These are phyloP conservation scores for Russula brevipes DNA, from an alignment of 768 basidiomycete genomes.

Conservation along the genomic window DNA sequence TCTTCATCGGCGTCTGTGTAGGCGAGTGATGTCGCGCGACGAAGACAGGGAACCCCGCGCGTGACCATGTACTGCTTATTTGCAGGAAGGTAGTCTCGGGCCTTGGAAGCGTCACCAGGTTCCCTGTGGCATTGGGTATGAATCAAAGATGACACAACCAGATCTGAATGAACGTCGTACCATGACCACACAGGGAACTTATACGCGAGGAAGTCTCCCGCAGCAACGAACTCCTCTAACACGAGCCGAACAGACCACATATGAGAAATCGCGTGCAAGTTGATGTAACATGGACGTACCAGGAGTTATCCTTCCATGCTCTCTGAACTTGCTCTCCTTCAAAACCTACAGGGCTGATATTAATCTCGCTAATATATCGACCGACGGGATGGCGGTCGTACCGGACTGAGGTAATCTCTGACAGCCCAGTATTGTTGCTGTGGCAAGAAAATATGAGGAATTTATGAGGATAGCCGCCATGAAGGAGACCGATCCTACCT, in stretches of 20 bases:
- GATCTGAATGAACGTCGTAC: constrained; percentile 42
- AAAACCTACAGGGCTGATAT: constrained; percentile 59
- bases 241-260: constrained; percentile 4
- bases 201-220: constrained; percentile 95
- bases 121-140: constrained; percentile 54
- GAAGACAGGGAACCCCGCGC: constrained; percentile 92
- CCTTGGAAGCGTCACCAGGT: constrained; percentile 80
- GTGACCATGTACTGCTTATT: constrained; percentile 98
- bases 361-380: constrained; percentile 32
- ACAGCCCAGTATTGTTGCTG: constrained; percentile 89
- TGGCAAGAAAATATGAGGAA: background rate
- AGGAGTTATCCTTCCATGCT: constrained; percentile 93
- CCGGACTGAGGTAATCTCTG: constrained; percentile 89
- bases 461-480: background rate
- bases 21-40: constrained; percentile 85
- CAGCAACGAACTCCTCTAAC: constrained; percentile 96
- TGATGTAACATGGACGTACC: constrained; percentile 43
- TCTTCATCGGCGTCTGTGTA: constrained; percentile 97
- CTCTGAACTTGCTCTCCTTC: constrained; percentile 98
- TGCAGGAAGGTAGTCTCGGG: constrained; percentile 85
- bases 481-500: constrained; percentile 31
- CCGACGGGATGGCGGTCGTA: constrained; percentile 38
- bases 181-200: constrained; percentile 99
- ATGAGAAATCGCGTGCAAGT: constrained; percentile 25
- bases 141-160: constrained; percentile 4